Evolutionary conservation across 805 yeast genomes (phyloP), one percentile per base, ranked within the genome.

Genomic region (Saturnispora quitensis): DNA sequence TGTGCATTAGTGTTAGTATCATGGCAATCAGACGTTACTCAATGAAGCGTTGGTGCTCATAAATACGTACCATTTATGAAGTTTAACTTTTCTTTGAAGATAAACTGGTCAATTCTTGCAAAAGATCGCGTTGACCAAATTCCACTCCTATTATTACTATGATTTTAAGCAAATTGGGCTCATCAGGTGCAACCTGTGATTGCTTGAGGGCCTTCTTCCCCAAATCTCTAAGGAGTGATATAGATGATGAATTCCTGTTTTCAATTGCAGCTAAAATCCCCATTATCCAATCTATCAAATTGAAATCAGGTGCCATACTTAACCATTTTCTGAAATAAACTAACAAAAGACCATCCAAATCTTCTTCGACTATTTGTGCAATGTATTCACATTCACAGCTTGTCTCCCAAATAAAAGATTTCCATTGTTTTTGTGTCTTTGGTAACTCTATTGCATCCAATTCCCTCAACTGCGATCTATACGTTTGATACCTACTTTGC

Each of bases 271-370:
- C 63, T 13, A 77, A 57, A 22, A 71, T 51, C 2, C 64, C 66
- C 57, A 70, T 69, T 1, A 73, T 58, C 82, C 82, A 77, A 13
- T 53, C 48, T 20, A 56, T 56, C 43, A 64, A 63, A 40, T 62
- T 62, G 0, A 50, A 53, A 40, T 68, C 60, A 43, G 68, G 56
- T 27, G 59, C 64, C 18, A 62, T 63, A 28, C 66, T 62, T 22
- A 71, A 57, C 80, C 80, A 77, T 51, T 69, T 68, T 9, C 70
- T 65, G 46, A 64, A 66, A 58, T 74, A 74, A n/a, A 70, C 70
- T 8, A 72, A 50, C 44, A 75, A 59, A 45, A 71, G 65, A 43
- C 74, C 59, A 18, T 62, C 59, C 42, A 64, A 62, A 5, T 56
- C 58, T 42, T 72, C 74, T 43, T 67, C 71, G n/a, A 75, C 49